Conservation (phyloP, 2,329 filamentous ascomycete genomes). For the Boeremia lycopersici region DNA sequence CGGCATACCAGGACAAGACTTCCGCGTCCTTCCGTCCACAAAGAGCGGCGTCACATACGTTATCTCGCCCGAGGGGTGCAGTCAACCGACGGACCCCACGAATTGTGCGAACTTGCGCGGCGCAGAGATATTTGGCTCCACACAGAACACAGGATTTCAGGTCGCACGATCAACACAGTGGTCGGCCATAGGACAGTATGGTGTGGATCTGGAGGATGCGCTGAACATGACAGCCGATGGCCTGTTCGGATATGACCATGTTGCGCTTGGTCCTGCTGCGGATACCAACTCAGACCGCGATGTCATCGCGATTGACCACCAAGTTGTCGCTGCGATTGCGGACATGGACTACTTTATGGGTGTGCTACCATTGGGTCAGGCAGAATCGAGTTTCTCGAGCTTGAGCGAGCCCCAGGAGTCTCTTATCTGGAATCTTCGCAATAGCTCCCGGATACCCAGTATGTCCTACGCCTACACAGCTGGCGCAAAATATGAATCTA, state of each 20-base stretch:
- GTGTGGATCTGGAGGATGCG: constrained; percentile 35
- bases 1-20: constrained; percentile 48
- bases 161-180: constrained; percentile 37
- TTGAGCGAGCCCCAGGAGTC: constrained; percentile 33
- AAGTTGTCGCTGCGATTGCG: constrained; percentile 40
- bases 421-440: constrained; percentile 37
- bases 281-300: constrained; percentile 18
- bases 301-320: constrained; percentile 26
- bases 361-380: constrained; percentile 36
- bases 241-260: constrained; percentile 42
- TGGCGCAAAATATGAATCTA: constrained; percentile 42
- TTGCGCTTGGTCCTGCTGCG: constrained; percentile 34
- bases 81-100: constrained; percentile 31
- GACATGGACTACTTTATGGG: constrained; percentile 41
- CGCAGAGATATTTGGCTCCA: constrained; percentile 36
- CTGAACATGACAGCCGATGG: constrained; percentile 36
- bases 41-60: constrained; percentile 40
- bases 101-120: constrained; percentile 41
- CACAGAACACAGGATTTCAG: constrained; percentile 41
- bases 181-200: constrained; percentile 43
- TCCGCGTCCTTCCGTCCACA: constrained; percentile 46
- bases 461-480: constrained; percentile 46
- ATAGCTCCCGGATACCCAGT: constrained; percentile 40
- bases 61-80: constrained; percentile 44
- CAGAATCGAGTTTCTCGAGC: constrained; percentile 39